phyloP scores from a whole-genome alignment of 106 monocot genomes.

The Dendrobium officinale region DNA sequence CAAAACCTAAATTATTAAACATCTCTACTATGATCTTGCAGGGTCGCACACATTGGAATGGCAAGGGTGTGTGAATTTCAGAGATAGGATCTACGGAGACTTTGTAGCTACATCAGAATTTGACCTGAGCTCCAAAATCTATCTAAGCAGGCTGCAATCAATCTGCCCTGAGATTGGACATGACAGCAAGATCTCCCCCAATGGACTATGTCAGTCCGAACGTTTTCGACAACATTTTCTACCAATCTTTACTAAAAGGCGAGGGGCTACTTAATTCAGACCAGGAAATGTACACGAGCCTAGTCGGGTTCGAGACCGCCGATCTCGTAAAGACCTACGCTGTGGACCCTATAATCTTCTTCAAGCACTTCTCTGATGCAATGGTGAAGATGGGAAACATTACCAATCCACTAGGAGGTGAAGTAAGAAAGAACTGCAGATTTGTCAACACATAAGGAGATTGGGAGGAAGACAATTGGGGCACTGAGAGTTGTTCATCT shows the following conservation, averaged over 20 bases:
- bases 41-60: conserved; percentile 81
- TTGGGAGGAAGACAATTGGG: neutral
- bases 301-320: conserved; percentile 38
- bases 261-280: conserved; percentile 83
- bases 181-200: conserved; percentile 45
- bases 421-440: conserved; percentile 81
- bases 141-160: conserved; percentile 37
- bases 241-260: conserved; percentile 34
- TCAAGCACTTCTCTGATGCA: conserved; percentile 76
- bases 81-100: conserved; percentile 63
- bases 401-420: conserved; percentile 82
- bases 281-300: conserved; percentile 71
- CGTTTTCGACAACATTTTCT: conserved; percentile 74
- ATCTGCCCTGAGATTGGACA: conserved; percentile 36
- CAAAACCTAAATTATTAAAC: neutral
- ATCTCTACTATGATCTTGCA: neutral
- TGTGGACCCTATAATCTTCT: conserved; percentile 39
- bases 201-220: conserved; percentile 59
- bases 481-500: neutral
- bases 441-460: conserved; percentile 49
- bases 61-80: conserved; percentile 62
- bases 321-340: conserved; percentile 56
- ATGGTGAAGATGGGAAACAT: conserved; percentile 98
- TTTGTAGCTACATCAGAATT: conserved; percentile 23
- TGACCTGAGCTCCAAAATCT: conserved; percentile 19